Evolutionary conservation across 2,329 filamentous ascomycete genomes (phyloP).

Genomic region (Trichoderma semiorbis): DNA sequence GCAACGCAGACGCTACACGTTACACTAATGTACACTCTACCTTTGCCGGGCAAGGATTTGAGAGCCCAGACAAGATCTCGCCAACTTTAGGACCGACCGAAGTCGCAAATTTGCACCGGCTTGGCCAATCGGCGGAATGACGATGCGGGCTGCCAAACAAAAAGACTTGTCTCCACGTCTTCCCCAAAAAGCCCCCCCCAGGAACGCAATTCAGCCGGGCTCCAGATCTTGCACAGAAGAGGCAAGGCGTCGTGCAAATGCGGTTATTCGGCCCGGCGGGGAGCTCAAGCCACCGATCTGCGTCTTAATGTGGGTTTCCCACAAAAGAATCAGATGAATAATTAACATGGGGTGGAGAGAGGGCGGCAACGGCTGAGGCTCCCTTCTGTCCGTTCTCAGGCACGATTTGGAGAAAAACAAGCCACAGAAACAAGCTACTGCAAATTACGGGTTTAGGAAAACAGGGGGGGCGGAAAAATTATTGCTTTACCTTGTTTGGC

Average conservation of each 20-base stretch:
- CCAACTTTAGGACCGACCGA: neutral
- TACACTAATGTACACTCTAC: neutral
- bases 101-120: neutral
- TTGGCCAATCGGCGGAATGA: constrained; percentile 1
- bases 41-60: neutral
- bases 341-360: neutral
- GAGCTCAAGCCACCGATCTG: constrained; percentile 11
- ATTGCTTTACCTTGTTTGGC: neutral
- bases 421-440: neutral
- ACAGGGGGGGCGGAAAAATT: neutral
- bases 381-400: constrained; percentile 9
- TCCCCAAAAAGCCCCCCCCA: neutral
- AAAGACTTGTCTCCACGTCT: neutral
- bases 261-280: constrained; percentile 13
- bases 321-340: neutral
- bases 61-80: neutral
- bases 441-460: neutral
- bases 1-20: neutral
- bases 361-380: neutral
- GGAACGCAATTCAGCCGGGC: constrained; percentile 11
- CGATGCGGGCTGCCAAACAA: neutral
- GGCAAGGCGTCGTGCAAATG: neutral
- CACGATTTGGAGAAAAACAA: neutral
- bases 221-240: neutral
- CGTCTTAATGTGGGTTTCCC: neutral